Evolutionary conservation across 1,284 basidiomycete genomes (phyloP).

Genomic region (Heterobasidion parviporum): DNA sequence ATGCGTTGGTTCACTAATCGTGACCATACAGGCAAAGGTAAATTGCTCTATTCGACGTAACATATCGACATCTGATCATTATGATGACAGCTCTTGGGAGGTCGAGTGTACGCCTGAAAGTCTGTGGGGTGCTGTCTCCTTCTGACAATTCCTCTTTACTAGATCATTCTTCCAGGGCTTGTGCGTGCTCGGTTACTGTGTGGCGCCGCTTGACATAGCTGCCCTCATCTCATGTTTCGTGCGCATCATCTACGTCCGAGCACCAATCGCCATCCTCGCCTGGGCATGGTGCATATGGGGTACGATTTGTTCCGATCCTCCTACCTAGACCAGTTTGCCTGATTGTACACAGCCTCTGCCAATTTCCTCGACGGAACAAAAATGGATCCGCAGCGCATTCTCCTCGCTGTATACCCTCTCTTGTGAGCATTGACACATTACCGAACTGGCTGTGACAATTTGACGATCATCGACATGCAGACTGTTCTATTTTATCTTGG

Average conservation of each 20-base stretch:
- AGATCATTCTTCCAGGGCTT: slow-evolving; percentile 95
- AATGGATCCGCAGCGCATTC: slow-evolving; percentile 79
- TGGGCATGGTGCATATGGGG: slow-evolving; percentile 98
- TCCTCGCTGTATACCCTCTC: slow-evolving; percentile 90
- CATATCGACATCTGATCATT: neutral
- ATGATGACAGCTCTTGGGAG: slow-evolving; percentile 68
- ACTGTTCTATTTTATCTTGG: slow-evolving; percentile 78
- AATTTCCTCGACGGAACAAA: slow-evolving; percentile 93
- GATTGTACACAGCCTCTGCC: slow-evolving; percentile 59
- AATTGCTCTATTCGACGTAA: neutral
- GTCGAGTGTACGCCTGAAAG: slow-evolving; percentile 60
- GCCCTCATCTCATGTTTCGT: slow-evolving; percentile 84
- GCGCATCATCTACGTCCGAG: slow-evolving; percentile 76
- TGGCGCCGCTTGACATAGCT: slow-evolving; percentile 84
- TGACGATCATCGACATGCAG: slow-evolving; percentile 26
- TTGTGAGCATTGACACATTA: slow-evolving; percentile 42
- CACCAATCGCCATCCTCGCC: slow-evolving; percentile 74
- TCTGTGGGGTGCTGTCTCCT: neutral
- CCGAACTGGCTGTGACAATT: neutral
- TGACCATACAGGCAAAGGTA: slow-evolving; percentile 90
- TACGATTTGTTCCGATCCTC: slow-evolving; percentile 27
- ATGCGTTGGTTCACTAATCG: slow-evolving; percentile 80
- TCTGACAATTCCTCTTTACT: slow-evolving; percentile 6
- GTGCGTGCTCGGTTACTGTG: slow-evolving; percentile 87
- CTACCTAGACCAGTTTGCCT: neutral